Conservation (phyloP, 257 asterid species). For the Capsicum pubescens region DNA sequence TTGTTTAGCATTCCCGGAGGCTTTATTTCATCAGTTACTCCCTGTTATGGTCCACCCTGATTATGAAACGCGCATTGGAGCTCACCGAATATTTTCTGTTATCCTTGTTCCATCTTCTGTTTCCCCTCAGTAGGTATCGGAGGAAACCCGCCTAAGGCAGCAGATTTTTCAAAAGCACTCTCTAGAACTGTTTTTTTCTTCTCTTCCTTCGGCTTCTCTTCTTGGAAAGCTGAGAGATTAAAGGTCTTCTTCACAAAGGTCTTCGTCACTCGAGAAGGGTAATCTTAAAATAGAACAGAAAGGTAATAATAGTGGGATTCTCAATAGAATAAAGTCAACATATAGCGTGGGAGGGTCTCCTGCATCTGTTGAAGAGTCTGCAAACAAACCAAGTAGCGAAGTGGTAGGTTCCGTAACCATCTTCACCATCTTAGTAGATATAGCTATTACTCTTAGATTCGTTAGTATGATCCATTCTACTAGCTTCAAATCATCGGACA, state of each 20-base stretch:
- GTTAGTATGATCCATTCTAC: background rate
- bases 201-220: constrained; percentile 95
- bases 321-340: constrained; percentile 71
- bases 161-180: constrained; percentile 75
- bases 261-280: constrained; percentile 36
- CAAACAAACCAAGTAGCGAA: constrained; percentile 53
- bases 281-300: constrained; percentile 50
- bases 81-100: constrained; percentile 89
- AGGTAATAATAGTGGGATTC: constrained; percentile 54
- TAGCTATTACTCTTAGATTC: background rate
- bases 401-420: constrained; percentile 45
- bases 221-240: constrained; percentile 76
- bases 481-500: background rate
- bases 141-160: constrained; percentile 39
- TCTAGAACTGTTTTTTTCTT: constrained; percentile 93
- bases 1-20: constrained; percentile 84
- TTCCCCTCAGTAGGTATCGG: constrained; percentile 55
- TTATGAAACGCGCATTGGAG: constrained; percentile 89
- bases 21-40: constrained; percentile 90
- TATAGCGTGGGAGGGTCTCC: constrained; percentile 65
- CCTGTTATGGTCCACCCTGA: constrained; percentile 97
- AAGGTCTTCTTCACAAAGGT: constrained; percentile 32
- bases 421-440: constrained; percentile 25
- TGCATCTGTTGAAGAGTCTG: constrained; percentile 42
- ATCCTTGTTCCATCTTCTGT: constrained; percentile 94